Percentiles rank a stretch among this genome's conserved stretches.
Conservation (phyloP, 2,329 filamentous ascomycete genomes). For the Xylariaceae sp. region DNA sequence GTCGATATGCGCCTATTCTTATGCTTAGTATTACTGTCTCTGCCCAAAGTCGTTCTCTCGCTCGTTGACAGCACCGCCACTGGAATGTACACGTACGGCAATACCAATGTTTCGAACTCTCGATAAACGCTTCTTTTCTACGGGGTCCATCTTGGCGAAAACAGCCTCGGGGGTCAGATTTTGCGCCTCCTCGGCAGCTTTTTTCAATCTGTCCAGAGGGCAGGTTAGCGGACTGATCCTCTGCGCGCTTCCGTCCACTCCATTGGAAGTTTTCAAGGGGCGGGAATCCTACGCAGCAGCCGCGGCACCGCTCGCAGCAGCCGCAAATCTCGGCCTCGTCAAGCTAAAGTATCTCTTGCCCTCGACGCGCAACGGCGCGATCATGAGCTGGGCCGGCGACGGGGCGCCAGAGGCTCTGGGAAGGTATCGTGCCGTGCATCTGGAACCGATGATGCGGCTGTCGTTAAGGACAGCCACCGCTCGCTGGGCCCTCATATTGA, state of each 20-base stretch:
- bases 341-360: conserved; percentile 36
- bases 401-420: conserved; percentile 23
- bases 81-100: conserved; percentile 57
- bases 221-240: background rate
- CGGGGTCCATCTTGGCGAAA: conserved; percentile 73
- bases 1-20: conserved; percentile 82
- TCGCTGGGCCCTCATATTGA: conserved; percentile 37
- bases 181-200: conserved; percentile 51
- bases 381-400: conserved; percentile 28
- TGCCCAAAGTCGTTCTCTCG: background rate
- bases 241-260: no score
- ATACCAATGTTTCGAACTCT: conserved; percentile 96
- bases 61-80: background rate
- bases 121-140: conserved; percentile 73
- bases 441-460: conserved; percentile 30
- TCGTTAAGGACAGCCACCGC: conserved; percentile 34
- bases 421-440: conserved; percentile 29
- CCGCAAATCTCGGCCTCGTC: conserved; percentile 27
- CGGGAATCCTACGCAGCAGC: conserved; percentile 33
- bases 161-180: conserved; percentile 55
- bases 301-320: conserved; percentile 28
- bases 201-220: conserved; percentile 32
- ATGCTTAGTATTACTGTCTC: conserved; percentile 8
- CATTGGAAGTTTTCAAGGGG: background rate
- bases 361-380: conserved; percentile 27